These are phyloP conservation scores for Colletotrichum tropicale DNA, from an alignment of 2,329 filamentous ascomycete genomes.

Conservation along the genomic window DNA sequence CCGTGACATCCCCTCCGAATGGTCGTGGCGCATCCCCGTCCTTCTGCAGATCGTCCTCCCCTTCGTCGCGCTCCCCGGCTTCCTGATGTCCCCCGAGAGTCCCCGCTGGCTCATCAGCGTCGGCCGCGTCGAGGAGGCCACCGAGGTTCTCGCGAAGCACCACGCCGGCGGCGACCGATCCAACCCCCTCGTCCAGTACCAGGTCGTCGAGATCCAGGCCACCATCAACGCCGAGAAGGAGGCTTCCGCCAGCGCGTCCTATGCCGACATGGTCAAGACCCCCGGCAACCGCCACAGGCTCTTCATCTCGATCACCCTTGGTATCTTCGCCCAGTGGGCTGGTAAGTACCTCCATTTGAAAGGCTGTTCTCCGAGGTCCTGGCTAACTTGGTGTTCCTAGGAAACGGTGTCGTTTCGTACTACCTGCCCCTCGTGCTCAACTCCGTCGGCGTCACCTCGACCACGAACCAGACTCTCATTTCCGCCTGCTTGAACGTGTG, in stretches of 20 bases:
- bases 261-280: constrained; percentile 20
- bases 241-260: background rate
- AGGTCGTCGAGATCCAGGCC: constrained; percentile 27
- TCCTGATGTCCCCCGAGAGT: constrained; percentile 32
- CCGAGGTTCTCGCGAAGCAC: constrained; percentile 40
- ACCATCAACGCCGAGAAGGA: constrained; percentile 24
- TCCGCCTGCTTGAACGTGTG: constrained; percentile 16
- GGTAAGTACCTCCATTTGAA: background rate
- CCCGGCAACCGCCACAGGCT: constrained; percentile 31
- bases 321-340: constrained; percentile 30
- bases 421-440: constrained; percentile 24
- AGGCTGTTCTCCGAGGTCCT: accelerated
- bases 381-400: accelerated
- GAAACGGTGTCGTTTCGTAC: constrained; percentile 34
- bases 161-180: constrained; percentile 44
- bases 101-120: constrained; percentile 32
- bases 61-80: constrained; percentile 31
- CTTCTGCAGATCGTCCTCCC: constrained; percentile 51
- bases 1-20: background rate
- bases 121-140: constrained; percentile 33
- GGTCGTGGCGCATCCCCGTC: constrained; percentile 17
- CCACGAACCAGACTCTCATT: constrained; percentile 41
- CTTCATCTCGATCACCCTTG: constrained; percentile 32
- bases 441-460: constrained; percentile 31
- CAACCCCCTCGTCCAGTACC: constrained; percentile 40